Conservation (phyloP, 164 flowering plant species). For the Kalanchoe fedtschenkoi region DNA sequence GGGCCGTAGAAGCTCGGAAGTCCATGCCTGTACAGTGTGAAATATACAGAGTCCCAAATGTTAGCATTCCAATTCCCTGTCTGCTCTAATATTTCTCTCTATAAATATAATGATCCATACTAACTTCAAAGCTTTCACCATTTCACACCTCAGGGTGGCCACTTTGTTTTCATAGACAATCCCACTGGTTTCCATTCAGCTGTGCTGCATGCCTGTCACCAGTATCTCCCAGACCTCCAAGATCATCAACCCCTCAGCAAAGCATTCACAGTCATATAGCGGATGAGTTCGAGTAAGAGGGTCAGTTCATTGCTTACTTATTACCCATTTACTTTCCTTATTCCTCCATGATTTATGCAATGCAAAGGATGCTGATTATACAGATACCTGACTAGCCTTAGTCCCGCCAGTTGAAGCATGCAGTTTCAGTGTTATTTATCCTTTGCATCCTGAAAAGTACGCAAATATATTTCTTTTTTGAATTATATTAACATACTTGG, state of each 20-base stretch:
- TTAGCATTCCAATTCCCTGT: slow-evolving; percentile 20
- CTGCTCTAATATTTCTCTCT: neutral
- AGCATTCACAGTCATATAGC: neutral
- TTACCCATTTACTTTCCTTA: too few species aligned
- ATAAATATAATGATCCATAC: neutral
- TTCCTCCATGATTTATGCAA: too few species aligned
- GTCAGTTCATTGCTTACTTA: too few species aligned
- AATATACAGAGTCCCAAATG: slow-evolving; percentile 85
- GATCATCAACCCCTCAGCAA: neutral
- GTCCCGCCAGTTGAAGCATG: too few species aligned
- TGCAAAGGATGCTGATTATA: too few species aligned
- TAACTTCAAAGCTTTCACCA: neutral
- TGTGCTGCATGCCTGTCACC: slow-evolving; percentile 64
- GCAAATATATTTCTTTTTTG: too few species aligned
- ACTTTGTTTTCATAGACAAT: slow-evolving; percentile 81
- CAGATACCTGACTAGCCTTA: too few species aligned
- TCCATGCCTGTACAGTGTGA: slow-evolving; percentile 87
- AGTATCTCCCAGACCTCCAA: slow-evolving; percentile 19
- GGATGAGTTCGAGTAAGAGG: too few species aligned
- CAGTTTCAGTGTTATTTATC: too few species aligned
- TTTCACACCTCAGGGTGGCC: slow-evolving; percentile 59
- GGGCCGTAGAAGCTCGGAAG: slow-evolving; percentile 83
- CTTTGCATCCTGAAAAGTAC: too few species aligned
- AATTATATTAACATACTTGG: too few species aligned
- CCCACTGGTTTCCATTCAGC: slow-evolving; percentile 70